These are phyloP conservation scores for Clarireedia monteithiana DNA, from an alignment of 2,329 filamentous ascomycete species.

Conservation along the genomic window DNA sequence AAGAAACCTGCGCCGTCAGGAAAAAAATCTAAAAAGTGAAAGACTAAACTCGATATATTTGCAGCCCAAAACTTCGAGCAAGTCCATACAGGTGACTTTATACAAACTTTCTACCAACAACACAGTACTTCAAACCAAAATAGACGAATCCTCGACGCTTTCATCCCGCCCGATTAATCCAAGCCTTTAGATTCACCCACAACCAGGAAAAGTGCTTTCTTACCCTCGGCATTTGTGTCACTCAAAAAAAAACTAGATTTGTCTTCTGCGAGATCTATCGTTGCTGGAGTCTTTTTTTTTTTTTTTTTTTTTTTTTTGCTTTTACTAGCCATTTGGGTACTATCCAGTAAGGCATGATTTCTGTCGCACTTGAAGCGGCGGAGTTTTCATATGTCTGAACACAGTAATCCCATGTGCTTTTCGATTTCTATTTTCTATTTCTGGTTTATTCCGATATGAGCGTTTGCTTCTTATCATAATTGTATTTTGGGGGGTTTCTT, in stretches of 20 bases:
- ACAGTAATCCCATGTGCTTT: background rate
- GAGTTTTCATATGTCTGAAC: too few relatives aligned
- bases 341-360: too few relatives aligned
- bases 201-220: too few relatives aligned
- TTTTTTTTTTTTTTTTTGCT: too few relatives aligned
- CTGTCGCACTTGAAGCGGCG: too few relatives aligned
- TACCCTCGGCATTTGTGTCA: too few relatives aligned
- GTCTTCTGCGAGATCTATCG: too few relatives aligned
- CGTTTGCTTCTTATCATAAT: background rate
- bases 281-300: too few relatives aligned
- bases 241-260: too few relatives aligned
- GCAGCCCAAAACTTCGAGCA: background rate
- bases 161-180: background rate
- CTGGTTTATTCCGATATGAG: background rate
- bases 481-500: background rate
- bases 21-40: constrained; percentile 27
- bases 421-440: background rate
- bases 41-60: constrained; percentile 1
- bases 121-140: background rate
- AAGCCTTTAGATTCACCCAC: background rate
- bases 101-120: background rate
- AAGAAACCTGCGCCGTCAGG: constrained; percentile 21
- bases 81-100: background rate
- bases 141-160: background rate
- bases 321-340: too few relatives aligned